Base-by-base conservation (phyloP, 768 basidiomycete genomes). In the Panaeolus papilionaceus region DNA sequence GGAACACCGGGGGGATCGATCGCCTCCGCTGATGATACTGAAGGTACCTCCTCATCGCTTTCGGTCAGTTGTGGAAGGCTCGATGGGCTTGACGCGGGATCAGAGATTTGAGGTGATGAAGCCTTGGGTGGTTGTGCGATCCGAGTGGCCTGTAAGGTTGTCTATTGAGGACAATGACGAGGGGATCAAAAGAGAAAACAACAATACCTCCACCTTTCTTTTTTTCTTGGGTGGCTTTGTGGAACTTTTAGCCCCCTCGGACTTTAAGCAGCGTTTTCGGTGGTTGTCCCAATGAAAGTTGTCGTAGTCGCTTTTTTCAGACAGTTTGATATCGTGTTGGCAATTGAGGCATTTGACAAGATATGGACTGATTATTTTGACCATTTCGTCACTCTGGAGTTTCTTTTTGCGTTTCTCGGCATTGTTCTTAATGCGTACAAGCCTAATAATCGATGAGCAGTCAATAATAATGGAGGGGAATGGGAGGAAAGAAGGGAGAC, bases 251-350 rank as follows among this genome's bases (percentile, higher is more conserved):
- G 14, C n/a, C 14, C 26, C 26, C 12, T 58, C 28, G 2, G 54
- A 9, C 10, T 58, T 58, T 11, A 86, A 74, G 74, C 91, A 92
- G 38, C 89, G 82, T 45, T 81, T 80, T 38, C 86, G 82, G 72
- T 92, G 91, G 70, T 85, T 88, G 54, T 78, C 74, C 91, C 91
- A 92, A 75, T 92, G 90, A 71, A 85, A 85, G 38, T 83, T 82
- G 71, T 92, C 91, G 71, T 84, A 92, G 23, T 81, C 81, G 75
- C 88, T 89, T 77, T 91, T 92, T 38, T 81, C 76, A 16, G 90
- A 91, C 33, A 92, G 85, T 74, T 90, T 90, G 77, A 92, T 91
- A 14, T 79, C 77, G 37, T 72, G 77, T 42, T 82, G 80, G 75
- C 91, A 92, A 64, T 82, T 82, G 68, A 78, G 80, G 78, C 90